Evolutionary conservation across 495 filamentous ascomycete species (phyloP).

Genomic region (Tuber aestivum): DNA sequence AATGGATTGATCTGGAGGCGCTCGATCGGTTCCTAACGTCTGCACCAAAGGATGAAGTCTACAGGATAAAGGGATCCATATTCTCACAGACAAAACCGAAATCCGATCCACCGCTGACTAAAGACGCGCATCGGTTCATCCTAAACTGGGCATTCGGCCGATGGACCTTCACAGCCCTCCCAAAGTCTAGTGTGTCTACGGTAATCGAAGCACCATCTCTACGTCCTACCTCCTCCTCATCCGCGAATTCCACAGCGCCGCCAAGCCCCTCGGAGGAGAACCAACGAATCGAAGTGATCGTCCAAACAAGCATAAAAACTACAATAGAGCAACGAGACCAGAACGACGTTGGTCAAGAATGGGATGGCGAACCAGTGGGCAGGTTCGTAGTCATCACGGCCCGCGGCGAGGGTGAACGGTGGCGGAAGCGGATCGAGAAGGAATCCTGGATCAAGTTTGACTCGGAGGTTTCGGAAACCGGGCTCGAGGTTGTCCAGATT

Average conservation of each 20-base stretch:
- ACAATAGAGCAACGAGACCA: conserved; percentile 39
- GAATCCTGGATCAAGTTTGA: conserved; percentile 28
- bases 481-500: conserved; percentile 20
- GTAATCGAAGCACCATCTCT: conserved; percentile 42
- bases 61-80: conserved; percentile 87
- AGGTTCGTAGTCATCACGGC: conserved; percentile 81
- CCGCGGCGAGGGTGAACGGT: conserved; percentile 75
- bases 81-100: conserved; percentile 53
- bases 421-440: conserved; percentile 74
- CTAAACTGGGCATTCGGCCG: conserved; percentile 97
- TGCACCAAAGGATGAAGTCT: conserved; percentile 84
- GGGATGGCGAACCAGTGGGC: conserved; percentile 43
- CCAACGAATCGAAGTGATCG: conserved; percentile 38
- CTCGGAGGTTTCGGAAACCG: conserved; percentile 13
- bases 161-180: conserved; percentile 74
- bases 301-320: conserved; percentile 36
- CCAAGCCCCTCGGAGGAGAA: conserved; percentile 33
- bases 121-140: conserved; percentile 56
- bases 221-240: conserved; percentile 38
- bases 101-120: conserved; percentile 35
- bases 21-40: conserved; percentile 60
- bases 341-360: conserved; percentile 48
- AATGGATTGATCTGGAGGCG: conserved; percentile 57
- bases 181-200: conserved; percentile 37
- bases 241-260: conserved; percentile 40